Conservation (phyloP, 2,329 filamentous ascomycete genomes). For the Diplocarpon mali region DNA sequence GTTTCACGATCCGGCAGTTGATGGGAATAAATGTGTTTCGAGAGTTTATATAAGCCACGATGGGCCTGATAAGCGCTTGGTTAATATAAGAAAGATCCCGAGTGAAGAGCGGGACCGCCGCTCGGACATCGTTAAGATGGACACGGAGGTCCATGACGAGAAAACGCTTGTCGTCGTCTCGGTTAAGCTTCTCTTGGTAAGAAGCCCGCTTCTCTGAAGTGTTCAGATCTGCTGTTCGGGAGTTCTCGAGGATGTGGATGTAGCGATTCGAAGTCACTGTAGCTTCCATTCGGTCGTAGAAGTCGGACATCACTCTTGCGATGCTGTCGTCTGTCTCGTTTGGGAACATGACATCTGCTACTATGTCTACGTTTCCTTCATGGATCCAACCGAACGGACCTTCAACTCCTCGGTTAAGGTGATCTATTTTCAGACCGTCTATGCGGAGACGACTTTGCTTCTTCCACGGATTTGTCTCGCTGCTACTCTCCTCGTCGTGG, state of each 20-base stretch:
- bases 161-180: conserved; percentile 57
- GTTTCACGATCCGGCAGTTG: conserved; percentile 87
- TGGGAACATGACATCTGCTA: conserved; percentile 91
- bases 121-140: conserved; percentile 88
- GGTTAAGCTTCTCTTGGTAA: conserved; percentile 20
- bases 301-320: conserved; percentile 89
- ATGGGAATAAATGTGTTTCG: conserved; percentile 93
- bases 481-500: conserved; percentile 43
- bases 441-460: conserved; percentile 90
- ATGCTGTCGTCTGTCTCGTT: conserved; percentile 80
- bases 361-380: conserved; percentile 92
- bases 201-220: conserved; percentile 20
- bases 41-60: conserved; percentile 96
- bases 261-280: conserved; percentile 73
- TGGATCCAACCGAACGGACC: conserved; percentile 97
- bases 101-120: conserved; percentile 85
- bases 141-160: conserved; percentile 92
- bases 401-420: conserved; percentile 84
- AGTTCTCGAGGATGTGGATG: conserved; percentile 42
- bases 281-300: conserved; percentile 92
- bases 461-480: conserved; percentile 71
- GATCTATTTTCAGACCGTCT: conserved; percentile 88
- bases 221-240: conserved; percentile 23
- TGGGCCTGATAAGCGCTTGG: conserved; percentile 86
- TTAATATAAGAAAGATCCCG: conserved; percentile 90